A percentile compares a stretch with the other conserved stretches of the same genome.
Conservation (phyloP, 202 grass and related monocot genomes). For the Zizania palustris region DNA sequence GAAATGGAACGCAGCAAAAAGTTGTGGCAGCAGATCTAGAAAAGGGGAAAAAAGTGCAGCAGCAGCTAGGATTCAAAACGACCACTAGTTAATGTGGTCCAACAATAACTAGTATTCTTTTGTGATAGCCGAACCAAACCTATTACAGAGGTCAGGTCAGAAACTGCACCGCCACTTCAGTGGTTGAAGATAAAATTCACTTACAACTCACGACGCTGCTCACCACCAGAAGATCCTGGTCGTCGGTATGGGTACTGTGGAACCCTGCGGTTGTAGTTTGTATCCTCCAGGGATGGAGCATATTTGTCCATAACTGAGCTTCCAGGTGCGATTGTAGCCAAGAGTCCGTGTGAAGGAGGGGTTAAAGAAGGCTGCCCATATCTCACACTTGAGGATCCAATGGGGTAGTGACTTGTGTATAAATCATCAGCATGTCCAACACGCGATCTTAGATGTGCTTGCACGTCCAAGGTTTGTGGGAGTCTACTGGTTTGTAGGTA, state of each 20-base stretch:
- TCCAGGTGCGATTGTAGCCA: conserved; percentile 20
- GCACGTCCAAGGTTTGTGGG: not conserved
- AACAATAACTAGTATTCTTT: not conserved
- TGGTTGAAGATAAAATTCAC: not conserved
- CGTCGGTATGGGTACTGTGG: conserved; percentile 30
- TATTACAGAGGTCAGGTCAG: not conserved
- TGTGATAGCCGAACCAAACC: not conserved
- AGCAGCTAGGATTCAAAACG: not conserved
- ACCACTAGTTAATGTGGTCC: not conserved
- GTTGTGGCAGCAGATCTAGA: not conserved
- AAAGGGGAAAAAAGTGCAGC: not conserved
- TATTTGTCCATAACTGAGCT: conserved; percentile 60
- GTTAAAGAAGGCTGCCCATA: conserved; percentile 36
- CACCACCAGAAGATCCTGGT: conserved; percentile 23
- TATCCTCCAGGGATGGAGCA: conserved; percentile 49
- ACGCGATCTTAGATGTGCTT: conserved; percentile 24
- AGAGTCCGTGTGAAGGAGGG: conserved; percentile 41
- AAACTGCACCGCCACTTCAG: not conserved
- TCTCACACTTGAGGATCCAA: conserved; percentile 42
- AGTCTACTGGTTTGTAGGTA: conserved; percentile 5
- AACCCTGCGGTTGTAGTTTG: conserved; percentile 26
- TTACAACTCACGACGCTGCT: conserved; percentile 29
- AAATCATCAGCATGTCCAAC: conserved; percentile 19
- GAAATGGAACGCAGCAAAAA: not conserved
- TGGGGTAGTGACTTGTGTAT: conserved; percentile 13